Evolutionary conservation across 1,284 basidiomycete species (phyloP).

Genomic region (Puccinia triticina): DNA sequence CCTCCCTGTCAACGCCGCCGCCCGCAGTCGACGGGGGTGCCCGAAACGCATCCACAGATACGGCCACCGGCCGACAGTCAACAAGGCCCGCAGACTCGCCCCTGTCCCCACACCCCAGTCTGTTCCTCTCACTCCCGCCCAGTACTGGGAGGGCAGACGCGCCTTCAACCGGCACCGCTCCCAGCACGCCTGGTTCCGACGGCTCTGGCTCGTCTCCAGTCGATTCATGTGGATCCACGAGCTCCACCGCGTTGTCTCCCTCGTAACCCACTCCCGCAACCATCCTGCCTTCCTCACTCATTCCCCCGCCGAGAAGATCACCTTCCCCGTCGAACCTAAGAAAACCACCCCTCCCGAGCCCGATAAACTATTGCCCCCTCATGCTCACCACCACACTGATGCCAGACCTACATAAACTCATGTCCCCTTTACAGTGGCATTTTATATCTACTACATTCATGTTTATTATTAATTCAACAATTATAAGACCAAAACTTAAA

Average conservation of each 20-base stretch:
- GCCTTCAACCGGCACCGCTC: constrained; percentile 42
- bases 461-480: no score
- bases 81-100: not conserved
- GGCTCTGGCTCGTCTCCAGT: constrained; percentile 35
- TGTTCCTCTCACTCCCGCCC: constrained; percentile 24
- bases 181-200: constrained; percentile 45
- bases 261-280: not conserved
- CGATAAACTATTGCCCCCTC: not conserved
- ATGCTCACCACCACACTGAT: not conserved
- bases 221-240: constrained; percentile 51
- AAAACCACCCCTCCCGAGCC: not conserved
- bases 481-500: no score
- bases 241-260: not conserved
- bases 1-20: not conserved
- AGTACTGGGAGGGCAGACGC: constrained; percentile 25
- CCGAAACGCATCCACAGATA: not conserved
- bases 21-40: not conserved
- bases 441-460: no score
- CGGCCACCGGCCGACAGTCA: no score
- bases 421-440: no score
- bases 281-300: not conserved
- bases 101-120: constrained; percentile 3
- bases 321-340: not conserved
- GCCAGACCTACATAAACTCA: no score
- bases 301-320: not conserved